phyloP scores from a whole-genome alignment of 139 green algal species.

The Volvox africanus region DNA sequence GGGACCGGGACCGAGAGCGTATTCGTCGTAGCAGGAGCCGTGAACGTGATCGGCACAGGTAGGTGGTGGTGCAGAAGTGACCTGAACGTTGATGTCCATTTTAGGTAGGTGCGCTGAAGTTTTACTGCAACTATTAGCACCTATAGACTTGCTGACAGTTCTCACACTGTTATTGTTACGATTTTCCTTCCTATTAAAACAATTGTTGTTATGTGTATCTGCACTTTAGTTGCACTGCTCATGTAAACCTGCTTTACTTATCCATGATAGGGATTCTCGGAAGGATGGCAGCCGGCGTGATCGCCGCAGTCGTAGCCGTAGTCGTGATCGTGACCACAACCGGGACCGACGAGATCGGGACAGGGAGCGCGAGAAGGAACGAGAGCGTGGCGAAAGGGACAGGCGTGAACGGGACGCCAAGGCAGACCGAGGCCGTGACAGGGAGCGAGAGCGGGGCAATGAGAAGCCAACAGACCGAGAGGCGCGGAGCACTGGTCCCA shows the following conservation, averaged over 20 bases:
- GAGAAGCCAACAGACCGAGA: neutral
- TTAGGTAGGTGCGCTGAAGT: too few relatives aligned
- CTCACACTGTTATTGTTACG: too few relatives aligned
- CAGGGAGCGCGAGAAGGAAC: neutral
- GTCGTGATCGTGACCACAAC: neutral
- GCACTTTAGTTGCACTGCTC: too few relatives aligned
- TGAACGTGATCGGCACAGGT: conserved; percentile 29
- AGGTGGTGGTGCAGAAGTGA: neutral
- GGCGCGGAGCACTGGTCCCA: neutral
- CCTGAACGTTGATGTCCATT: too few relatives aligned
- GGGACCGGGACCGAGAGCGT: conserved; percentile 10
- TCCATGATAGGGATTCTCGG: neutral
- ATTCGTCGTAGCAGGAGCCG: conserved; percentile 30
- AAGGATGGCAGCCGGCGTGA: neutral
- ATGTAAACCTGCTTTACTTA: too few relatives aligned
- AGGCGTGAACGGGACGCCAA: conserved; percentile 7
- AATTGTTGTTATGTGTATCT: too few relatives aligned
- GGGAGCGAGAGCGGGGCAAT: conserved; percentile 10
- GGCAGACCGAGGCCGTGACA: conserved; percentile 20
- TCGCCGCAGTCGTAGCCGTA: too few relatives aligned
- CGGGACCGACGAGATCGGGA: neutral
- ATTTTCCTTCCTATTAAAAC: too few relatives aligned
- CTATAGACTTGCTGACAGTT: too few relatives aligned
- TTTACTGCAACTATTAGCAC: too few relatives aligned
- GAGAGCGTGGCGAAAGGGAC: conserved; percentile 5